Percentiles rank a stretch among this genome's conserved stretches.
phyloP scores from a whole-genome alignment of 768 basidiomycete species.

The Leucocoprinus birnbaumii region DNA sequence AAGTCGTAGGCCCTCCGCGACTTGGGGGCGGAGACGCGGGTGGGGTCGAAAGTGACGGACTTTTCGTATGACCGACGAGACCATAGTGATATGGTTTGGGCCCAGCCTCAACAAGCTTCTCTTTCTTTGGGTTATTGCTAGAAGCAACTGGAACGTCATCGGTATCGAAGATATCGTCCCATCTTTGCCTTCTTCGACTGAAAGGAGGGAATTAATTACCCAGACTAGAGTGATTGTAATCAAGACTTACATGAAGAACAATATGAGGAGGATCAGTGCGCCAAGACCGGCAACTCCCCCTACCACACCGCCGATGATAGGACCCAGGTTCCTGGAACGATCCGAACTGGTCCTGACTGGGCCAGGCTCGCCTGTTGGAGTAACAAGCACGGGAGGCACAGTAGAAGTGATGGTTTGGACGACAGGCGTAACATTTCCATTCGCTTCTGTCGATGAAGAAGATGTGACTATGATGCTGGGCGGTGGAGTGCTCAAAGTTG shows the following conservation, averaged over 20 bases:
- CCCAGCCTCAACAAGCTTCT: constrained; percentile 24
- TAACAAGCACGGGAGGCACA: constrained; percentile 15
- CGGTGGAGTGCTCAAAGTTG: constrained; percentile 13
- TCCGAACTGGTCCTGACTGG: constrained; percentile 11
- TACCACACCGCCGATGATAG: constrained; percentile 52
- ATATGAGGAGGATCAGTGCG: constrained; percentile 31
- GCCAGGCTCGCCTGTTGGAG: constrained; percentile 11
- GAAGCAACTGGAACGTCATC: constrained; percentile 28
- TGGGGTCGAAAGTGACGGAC: constrained; percentile 25
- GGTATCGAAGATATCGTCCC: constrained; percentile 52
- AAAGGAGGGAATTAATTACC: background rate
- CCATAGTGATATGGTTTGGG: constrained; percentile 66
- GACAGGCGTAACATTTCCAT: constrained; percentile 37
- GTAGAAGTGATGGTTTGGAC: constrained; percentile 35
- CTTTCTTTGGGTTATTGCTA: constrained; percentile 16
- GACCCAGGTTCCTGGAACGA: constrained; percentile 31
- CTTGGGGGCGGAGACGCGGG: constrained; percentile 34
- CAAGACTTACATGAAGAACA: constrained; percentile 49
- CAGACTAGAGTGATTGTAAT: background rate
- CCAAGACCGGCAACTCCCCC: constrained; percentile 48
- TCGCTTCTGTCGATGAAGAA: constrained; percentile 14
- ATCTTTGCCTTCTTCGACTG: constrained; percentile 43
- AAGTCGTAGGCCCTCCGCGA: background rate
- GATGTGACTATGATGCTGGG: constrained; percentile 13
- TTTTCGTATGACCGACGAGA: constrained; percentile 46